Conservation (phyloP, 768 basidiomycete genomes). For the Amanita pallidorosea region DNA sequence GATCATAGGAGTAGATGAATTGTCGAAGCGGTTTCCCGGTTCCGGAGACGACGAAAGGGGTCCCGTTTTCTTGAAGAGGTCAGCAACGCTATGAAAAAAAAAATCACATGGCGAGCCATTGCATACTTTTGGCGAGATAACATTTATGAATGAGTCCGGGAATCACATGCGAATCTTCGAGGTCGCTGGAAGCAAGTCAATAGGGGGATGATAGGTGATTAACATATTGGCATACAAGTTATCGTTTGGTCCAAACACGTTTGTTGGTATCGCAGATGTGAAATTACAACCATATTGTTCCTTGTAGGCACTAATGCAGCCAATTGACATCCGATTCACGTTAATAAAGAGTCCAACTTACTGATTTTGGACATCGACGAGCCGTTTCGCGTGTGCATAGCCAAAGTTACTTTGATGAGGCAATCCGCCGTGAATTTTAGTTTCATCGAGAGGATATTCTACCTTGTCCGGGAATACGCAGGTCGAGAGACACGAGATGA, state of each 20-base stretch:
- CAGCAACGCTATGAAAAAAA: not conserved
- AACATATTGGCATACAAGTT: constrained; percentile 58
- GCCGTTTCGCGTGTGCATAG: constrained; percentile 90
- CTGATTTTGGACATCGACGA: constrained; percentile 96
- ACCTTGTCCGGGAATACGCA: constrained; percentile 98
- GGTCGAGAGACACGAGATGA: constrained; percentile 93
- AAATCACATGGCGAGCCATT: constrained; percentile 6
- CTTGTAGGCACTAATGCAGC: constrained; percentile 69
- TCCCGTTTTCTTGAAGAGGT: constrained; percentile 51
- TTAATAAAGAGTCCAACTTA: constrained; percentile 21
- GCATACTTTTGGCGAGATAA: constrained; percentile 75
- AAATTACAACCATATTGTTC: constrained; percentile 93
- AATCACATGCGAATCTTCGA: constrained; percentile 90
- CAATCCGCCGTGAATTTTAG: constrained; percentile 84
- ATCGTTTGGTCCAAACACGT: constrained; percentile 92
- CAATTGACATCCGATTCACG: not conserved
- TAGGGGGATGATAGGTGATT: not conserved
- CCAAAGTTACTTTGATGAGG: constrained; percentile 95
- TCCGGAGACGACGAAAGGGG: constrained; percentile 81
- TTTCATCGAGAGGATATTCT: constrained; percentile 85
- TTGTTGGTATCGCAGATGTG: constrained; percentile 94
- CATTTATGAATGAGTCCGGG: constrained; percentile 92
- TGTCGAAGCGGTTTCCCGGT: constrained; percentile 92
- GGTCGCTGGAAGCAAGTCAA: constrained; percentile 41
- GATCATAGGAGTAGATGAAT: constrained; percentile 94